Conservation (phyloP, 129 eudicot species). For the Heracleum sosnowskyi region DNA sequence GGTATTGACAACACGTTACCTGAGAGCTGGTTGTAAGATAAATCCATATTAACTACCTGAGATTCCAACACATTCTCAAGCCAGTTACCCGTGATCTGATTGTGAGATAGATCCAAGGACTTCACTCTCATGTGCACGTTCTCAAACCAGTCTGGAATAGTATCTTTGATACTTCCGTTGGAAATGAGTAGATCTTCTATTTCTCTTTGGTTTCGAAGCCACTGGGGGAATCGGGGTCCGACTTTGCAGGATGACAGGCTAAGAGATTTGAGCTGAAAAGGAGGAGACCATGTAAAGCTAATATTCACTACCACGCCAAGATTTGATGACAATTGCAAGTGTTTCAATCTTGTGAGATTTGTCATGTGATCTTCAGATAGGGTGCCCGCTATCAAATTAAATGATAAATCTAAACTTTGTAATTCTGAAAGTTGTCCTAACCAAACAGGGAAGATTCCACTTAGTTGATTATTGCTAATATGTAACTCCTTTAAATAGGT, state of each 20-base stretch:
- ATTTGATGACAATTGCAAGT: neutral
- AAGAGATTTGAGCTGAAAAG: slow-evolving; percentile 5
- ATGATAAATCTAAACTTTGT: neutral
- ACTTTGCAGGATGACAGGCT: neutral
- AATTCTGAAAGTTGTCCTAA: slow-evolving; percentile 7
- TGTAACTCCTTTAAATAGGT: neutral
- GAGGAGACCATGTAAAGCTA: neutral
- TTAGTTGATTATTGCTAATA: neutral
- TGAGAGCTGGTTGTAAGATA: neutral
- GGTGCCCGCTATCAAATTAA: neutral
- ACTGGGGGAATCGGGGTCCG: slow-evolving; percentile 10
- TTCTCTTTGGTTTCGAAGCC: slow-evolving; percentile 6
- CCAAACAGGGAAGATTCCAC: slow-evolving; percentile 1
- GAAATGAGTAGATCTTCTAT: neutral
- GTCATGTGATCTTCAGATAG: slow-evolving; percentile 1
- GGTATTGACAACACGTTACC: neutral
- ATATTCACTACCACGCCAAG: neutral
- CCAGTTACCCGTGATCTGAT: neutral
- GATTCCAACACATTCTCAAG: neutral
- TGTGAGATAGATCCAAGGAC: neutral
- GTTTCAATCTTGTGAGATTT: neutral
- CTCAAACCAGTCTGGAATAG: slow-evolving; percentile 14
- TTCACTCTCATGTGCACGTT: neutral
- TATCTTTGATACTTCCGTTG: slow-evolving; percentile 1
- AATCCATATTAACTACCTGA: neutral